A percentile compares a stretch with the other conserved stretches of the same genome.
These are phyloP conservation scores for Agaricus sinodeliciosus DNA, from an alignment of 768 basidiomycete species.

Conservation along the genomic window DNA sequence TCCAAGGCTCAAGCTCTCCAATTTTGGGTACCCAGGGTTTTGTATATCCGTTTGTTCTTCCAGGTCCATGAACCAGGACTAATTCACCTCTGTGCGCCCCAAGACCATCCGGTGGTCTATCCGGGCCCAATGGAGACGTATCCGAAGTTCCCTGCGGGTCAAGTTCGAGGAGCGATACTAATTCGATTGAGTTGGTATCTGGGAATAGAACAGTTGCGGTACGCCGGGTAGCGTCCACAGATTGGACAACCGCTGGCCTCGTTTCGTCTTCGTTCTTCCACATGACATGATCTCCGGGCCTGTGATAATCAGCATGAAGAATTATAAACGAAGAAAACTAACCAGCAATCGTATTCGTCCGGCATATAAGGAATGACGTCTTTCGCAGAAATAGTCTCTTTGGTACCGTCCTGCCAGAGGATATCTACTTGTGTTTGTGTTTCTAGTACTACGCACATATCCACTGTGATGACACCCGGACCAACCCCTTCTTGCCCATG, in stretches of 20 bases:
- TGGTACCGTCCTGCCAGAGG: slow-evolving; percentile 84
- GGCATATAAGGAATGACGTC: slow-evolving; percentile 76
- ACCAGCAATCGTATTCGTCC: slow-evolving; percentile 93
- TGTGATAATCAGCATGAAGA: slow-evolving; percentile 21
- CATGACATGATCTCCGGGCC: slow-evolving; percentile 89
- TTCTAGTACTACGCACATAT: slow-evolving; percentile 59
- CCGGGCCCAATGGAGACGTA: slow-evolving; percentile 32
- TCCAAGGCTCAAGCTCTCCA: slow-evolving; percentile 80
- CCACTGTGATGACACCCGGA: slow-evolving; percentile 42
- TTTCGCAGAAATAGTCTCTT: slow-evolving; percentile 52
- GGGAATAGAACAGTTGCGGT: slow-evolving; percentile 60
- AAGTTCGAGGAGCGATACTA: slow-evolving; percentile 80
- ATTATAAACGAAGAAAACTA: slow-evolving; percentile 18
- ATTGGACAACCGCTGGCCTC: slow-evolving; percentile 70
- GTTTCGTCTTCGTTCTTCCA: slow-evolving; percentile 72
- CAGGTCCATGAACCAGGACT: slow-evolving; percentile 70
- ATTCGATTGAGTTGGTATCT: slow-evolving; percentile 48
- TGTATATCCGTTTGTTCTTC: slow-evolving; percentile 65
- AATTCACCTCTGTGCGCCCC: slow-evolving; percentile 82
- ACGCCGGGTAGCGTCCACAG: slow-evolving; percentile 64
- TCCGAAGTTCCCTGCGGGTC: slow-evolving; percentile 75
- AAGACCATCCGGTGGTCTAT: slow-evolving; percentile 46
- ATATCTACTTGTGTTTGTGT: slow-evolving; percentile 65
- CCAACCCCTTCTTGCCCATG: slow-evolving; percentile 49
- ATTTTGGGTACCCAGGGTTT: slow-evolving; percentile 73